Percentiles rank a stretch among this genome's conserved stretches.
These are phyloP conservation scores for Colletotrichum limetticola DNA, from an alignment of 2,329 filamentous ascomycete genomes.

Conservation along the genomic window DNA sequence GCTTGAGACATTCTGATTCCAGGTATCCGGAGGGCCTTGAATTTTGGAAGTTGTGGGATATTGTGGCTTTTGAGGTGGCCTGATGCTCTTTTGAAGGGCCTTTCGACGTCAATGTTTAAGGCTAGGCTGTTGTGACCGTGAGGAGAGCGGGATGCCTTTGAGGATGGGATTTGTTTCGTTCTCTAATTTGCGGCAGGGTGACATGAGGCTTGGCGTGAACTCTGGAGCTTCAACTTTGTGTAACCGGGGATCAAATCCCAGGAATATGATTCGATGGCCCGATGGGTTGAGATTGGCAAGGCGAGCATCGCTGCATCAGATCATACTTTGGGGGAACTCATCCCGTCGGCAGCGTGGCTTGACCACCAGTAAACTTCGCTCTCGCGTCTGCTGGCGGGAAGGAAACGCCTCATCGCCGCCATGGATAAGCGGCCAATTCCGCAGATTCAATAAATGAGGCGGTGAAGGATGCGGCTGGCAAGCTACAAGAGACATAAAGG, in stretches of 20 bases:
- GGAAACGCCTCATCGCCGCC: neutral
- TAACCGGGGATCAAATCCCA: neutral
- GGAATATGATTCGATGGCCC: neutral
- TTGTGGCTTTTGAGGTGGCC: neutral
- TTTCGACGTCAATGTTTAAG: neutral
- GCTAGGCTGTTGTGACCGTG: too few species aligned
- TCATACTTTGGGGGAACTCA: neutral
- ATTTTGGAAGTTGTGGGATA: too few species aligned
- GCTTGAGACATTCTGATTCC: conserved; percentile 22
- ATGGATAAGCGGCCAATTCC: neutral
- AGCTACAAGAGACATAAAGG: neutral
- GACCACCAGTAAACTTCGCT: neutral
- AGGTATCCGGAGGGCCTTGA: conserved; percentile 10
- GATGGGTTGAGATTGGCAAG: neutral
- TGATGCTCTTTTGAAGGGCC: neutral
- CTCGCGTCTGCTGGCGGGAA: neutral
- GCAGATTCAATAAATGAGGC: neutral
- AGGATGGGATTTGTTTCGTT: neutral
- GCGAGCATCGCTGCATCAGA: neutral
- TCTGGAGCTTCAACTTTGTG: neutral
- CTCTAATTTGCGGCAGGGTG: neutral
- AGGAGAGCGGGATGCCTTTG: neutral
- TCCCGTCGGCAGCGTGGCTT: neutral
- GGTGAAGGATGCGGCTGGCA: neutral
- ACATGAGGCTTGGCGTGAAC: neutral